These are phyloP conservation scores for Ilyonectria sp. DNA, from an alignment of 2,329 filamentous ascomycete species.

Conservation along the genomic window DNA sequence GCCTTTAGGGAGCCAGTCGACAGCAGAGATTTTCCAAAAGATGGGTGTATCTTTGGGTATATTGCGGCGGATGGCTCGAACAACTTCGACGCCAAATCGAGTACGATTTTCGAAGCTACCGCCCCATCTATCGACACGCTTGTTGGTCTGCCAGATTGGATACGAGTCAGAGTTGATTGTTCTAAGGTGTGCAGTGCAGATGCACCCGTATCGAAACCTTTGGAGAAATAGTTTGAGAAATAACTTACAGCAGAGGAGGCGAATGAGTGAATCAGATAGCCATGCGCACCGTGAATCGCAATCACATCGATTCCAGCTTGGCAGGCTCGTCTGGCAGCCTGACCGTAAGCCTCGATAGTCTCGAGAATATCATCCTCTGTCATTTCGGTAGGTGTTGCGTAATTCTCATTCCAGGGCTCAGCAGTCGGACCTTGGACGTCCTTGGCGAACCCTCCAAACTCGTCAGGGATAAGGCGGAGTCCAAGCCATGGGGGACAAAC, in stretches of 20 bases:
- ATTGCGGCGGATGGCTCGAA: conserved; percentile 7
- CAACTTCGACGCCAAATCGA: conserved; percentile 12
- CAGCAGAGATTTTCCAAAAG: conserved; percentile 19
- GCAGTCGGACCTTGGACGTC: conserved; percentile 62
- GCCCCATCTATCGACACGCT: conserved; percentile 76
- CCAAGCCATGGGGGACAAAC: conserved; percentile 16
- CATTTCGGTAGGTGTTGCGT: conserved; percentile 74
- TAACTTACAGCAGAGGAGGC: conserved; percentile 71
- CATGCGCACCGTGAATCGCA: conserved; percentile 82
- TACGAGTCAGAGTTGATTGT: no score
- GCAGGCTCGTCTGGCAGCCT: conserved; percentile 69
- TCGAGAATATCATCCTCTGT: conserved; percentile 74
- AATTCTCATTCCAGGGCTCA: conserved; percentile 69
- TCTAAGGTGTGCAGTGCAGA: no score
- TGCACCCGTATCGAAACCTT: no score
- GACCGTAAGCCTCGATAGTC: conserved; percentile 73
- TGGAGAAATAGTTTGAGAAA: no score
- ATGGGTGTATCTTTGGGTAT: conserved; percentile 24
- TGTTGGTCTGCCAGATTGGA: conserved; percentile 68
- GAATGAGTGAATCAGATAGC: conserved; percentile 81
- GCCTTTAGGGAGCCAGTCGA: conserved; percentile 17
- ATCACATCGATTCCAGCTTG: conserved; percentile 77
- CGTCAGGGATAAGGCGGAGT: conserved; percentile 15
- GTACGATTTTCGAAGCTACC: conserved; percentile 77
- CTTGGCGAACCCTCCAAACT: conserved; percentile 50